Evolutionary conservation across 148 eudicot genomes (phyloP).

Genomic region (Gaultheria prostrata): DNA sequence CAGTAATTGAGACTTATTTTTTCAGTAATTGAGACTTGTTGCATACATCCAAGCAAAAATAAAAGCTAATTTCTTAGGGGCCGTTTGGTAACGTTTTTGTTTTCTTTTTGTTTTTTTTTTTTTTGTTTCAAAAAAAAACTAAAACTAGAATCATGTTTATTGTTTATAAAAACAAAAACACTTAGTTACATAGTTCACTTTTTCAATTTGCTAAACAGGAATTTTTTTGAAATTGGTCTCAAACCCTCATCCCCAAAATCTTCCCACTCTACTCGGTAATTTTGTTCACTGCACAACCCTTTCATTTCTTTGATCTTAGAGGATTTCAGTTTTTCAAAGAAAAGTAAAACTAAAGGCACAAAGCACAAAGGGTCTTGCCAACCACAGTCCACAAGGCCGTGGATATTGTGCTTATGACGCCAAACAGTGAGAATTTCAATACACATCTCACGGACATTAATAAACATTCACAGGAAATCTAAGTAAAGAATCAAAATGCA

Average conservation of each 20-base stretch:
- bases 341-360: too few relatives aligned
- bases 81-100: too few relatives aligned
- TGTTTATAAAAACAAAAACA: too few relatives aligned
- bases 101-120: too few relatives aligned
- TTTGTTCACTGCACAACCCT: neutral
- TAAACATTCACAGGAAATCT: neutral
- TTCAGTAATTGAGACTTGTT: neutral
- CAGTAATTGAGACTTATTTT: neutral
- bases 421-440: neutral
- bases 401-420: too few relatives aligned
- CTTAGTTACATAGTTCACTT: neutral
- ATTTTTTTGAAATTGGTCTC: neutral
- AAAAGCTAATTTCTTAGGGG: neutral
- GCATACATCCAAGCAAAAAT: neutral
- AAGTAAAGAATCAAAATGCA: neutral
- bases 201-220: neutral
- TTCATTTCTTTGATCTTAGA: neutral
- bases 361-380: too few relatives aligned
- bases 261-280: neutral
- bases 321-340: too few relatives aligned
- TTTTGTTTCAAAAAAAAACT: too few relatives aligned
- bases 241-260: neutral
- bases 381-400: too few relatives aligned
- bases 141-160: too few relatives aligned
- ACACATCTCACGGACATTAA: too few relatives aligned